These are phyloP conservation scores for Myriangium duriaei DNA, from an alignment of 2,329 filamentous ascomycete species.

Conservation along the genomic window DNA sequence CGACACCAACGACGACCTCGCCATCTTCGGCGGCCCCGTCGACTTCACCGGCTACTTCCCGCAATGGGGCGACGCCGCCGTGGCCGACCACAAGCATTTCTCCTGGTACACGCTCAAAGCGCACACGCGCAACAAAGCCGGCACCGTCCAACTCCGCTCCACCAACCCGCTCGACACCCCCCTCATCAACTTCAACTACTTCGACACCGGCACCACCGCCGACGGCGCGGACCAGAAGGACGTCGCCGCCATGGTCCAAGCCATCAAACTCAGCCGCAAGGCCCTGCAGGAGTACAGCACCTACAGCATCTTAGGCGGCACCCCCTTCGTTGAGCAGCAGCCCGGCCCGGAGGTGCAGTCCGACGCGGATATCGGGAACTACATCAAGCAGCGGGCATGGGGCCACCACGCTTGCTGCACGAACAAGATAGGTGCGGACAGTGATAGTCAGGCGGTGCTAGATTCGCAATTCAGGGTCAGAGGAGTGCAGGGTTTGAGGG, in stretches of 20 bases:
- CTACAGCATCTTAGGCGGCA: conserved; percentile 28
- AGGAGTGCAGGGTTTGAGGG: conserved; percentile 19
- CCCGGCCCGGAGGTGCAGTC: conserved; percentile 31
- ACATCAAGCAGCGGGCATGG: conserved; percentile 39
- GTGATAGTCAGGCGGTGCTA: conserved; percentile 32
- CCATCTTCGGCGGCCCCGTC: conserved; percentile 43
- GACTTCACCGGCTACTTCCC: conserved; percentile 46
- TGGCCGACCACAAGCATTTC: conserved; percentile 33
- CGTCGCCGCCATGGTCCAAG: conserved; percentile 42
- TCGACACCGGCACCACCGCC: conserved; percentile 29
- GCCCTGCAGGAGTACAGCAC: conserved; percentile 17
- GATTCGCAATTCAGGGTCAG: conserved; percentile 20
- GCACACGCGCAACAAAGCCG: conserved; percentile 48
- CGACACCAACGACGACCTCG: conserved; percentile 39
- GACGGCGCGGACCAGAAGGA: conserved; percentile 31
- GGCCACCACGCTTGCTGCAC: conserved; percentile 48
- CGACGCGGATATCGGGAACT: conserved; percentile 35
- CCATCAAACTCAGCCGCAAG: conserved; percentile 32
- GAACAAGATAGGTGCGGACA: conserved; percentile 41
- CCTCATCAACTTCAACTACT: conserved; percentile 51
- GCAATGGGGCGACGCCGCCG: conserved; percentile 36
- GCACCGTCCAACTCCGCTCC: conserved; percentile 48
- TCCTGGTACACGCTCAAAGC: conserved; percentile 46
- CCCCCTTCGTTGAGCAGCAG: conserved; percentile 31
- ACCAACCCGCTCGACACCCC: conserved; percentile 52